Conservation (phyloP, 257 asterid species). For the Haberlea rhodopensis region DNA sequence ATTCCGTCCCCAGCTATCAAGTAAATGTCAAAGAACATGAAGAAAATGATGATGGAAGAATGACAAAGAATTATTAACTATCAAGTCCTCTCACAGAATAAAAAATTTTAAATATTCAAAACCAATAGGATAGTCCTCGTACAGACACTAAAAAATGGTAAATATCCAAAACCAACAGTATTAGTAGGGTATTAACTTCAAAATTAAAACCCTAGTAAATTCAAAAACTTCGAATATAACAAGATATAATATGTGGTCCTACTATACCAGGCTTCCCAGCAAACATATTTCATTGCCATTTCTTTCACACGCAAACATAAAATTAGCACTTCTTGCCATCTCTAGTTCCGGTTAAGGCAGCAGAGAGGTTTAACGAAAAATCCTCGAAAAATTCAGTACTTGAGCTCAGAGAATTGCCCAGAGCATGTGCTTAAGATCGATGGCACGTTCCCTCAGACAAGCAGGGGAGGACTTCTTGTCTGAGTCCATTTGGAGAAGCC, state of each 20-base stretch:
- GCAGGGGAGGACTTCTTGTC: conserved; percentile 47
- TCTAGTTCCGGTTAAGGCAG: not conserved
- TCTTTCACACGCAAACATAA: not conserved
- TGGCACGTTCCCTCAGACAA: conserved; percentile 39
- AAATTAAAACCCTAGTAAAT: conserved; percentile 13
- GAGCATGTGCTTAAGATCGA: conserved; percentile 38
- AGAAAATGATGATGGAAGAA: too few relatives aligned
- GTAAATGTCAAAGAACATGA: too few relatives aligned
- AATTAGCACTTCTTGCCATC: too few relatives aligned
- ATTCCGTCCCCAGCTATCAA: too few relatives aligned
- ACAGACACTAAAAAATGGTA: too few relatives aligned
- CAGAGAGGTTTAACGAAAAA: not conserved
- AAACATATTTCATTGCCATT: conserved; percentile 3
- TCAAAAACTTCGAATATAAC: conserved; percentile 5
- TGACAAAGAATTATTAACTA: too few relatives aligned
- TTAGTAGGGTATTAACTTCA: conserved; percentile 5
- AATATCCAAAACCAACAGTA: too few relatives aligned
- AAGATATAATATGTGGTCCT: not conserved
- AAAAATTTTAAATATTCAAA: too few relatives aligned
- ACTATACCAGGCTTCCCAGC: not conserved
- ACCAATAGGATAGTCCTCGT: too few relatives aligned
- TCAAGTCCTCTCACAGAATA: too few relatives aligned
- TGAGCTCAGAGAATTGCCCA: conserved; percentile 43
- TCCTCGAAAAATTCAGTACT: conserved; percentile 22
- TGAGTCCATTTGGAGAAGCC: conserved; percentile 27